These are phyloP conservation scores for Sugiyamaella neomexicana DNA, from an alignment of 1,139 yeast species.

Conservation along the genomic window DNA sequence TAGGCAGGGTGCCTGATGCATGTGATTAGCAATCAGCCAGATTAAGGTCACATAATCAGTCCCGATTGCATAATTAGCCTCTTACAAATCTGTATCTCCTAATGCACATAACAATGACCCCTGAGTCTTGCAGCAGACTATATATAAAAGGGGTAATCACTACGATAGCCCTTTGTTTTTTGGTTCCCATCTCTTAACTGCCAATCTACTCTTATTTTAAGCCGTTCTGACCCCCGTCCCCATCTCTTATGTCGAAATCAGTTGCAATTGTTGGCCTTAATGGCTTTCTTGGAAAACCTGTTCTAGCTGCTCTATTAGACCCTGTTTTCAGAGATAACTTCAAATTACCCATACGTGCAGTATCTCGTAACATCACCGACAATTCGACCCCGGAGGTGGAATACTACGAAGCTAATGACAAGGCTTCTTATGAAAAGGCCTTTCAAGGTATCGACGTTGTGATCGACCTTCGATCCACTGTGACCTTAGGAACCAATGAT, in stretches of 20 bases:
- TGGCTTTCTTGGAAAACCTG: conserved; percentile 51
- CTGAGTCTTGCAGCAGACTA: too few relatives aligned
- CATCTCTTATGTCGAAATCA: conserved; percentile 31
- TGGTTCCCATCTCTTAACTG: not conserved
- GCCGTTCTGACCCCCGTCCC: too few relatives aligned
- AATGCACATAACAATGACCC: not conserved
- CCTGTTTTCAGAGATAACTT: conserved; percentile 46
- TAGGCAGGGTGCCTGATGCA: too few relatives aligned
- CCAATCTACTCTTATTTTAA: too few relatives aligned
- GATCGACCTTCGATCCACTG: conserved; percentile 45
- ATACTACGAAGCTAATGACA: conserved; percentile 20
- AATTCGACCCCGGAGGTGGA: conserved; percentile 35
- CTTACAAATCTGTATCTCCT: not conserved
- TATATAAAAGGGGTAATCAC: not conserved
- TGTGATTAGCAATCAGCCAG: too few relatives aligned
- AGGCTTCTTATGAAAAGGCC: conserved; percentile 34
- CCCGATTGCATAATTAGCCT: not conserved
- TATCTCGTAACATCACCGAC: conserved; percentile 41
- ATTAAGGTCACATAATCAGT: not conserved
- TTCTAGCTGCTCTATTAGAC: conserved; percentile 46
- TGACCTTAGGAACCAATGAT: conserved; percentile 20
- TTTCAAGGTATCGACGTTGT: conserved; percentile 54
- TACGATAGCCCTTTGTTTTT: not conserved
- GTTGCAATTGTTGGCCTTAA: conserved; percentile 42
- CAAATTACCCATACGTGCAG: conserved; percentile 49